Evolutionary conservation across 768 basidiomycete species (phyloP).

Genomic region (Tricholoma flavovirens): DNA sequence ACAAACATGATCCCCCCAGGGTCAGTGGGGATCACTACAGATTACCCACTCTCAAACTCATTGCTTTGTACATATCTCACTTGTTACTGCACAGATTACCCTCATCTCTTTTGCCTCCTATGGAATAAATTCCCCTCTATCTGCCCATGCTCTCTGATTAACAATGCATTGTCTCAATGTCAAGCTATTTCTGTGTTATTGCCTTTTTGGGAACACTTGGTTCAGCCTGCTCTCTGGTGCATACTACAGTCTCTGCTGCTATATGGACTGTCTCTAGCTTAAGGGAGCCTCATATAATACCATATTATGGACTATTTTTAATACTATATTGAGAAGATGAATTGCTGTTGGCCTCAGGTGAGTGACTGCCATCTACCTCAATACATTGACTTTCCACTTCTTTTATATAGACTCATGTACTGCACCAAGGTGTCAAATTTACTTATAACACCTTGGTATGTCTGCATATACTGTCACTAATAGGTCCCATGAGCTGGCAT

Average conservation of each 20-base stretch:
- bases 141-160: neutral
- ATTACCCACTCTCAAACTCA: too few relatives aligned
- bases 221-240: neutral
- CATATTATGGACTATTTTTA: neutral
- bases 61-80: too few relatives aligned
- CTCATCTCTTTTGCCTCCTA: neutral
- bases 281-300: neutral
- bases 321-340: neutral
- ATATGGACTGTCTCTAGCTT: neutral
- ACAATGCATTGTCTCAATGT: neutral
- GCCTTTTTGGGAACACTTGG: neutral
- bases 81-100: too few relatives aligned
- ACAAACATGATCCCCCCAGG: too few relatives aligned
- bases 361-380: neutral
- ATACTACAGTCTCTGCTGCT: neutral
- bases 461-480: too few relatives aligned
- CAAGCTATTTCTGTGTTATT: neutral
- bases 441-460: too few relatives aligned
- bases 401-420: too few relatives aligned
- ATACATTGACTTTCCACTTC: too few relatives aligned
- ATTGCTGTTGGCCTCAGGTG: neutral
- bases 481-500: too few relatives aligned
- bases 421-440: too few relatives aligned
- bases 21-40: too few relatives aligned
- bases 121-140: neutral